Base-by-base conservation (phyloP, 2,329 filamentous ascomycete genomes). In the Pseudocercospora cruenta region DNA sequence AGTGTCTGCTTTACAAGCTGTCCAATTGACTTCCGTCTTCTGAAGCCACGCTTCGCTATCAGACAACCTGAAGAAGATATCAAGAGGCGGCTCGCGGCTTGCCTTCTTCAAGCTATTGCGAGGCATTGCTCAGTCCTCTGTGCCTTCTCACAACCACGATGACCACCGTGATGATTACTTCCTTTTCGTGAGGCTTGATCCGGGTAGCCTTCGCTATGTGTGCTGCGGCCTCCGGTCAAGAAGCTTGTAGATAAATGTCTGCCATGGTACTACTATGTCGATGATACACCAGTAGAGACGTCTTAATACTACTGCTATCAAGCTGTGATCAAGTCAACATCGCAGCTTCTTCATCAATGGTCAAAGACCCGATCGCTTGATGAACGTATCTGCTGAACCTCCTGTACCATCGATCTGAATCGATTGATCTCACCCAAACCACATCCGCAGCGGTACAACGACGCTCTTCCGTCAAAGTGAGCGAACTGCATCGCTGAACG, bases 181-280 rank as follows among this genome's bases (percentile, higher is more conserved):
- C n/a, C 3, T 31, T 26, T 19, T n/a, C 22, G 16, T 33, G 51
- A 31, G 51, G 51, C 51, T 55, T n/a, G 22, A 55, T 33, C 33
- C 22, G 8, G 51, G 24, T 16, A n/a, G 51, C 51, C 51, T 55
- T 55, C 47, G 24, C 24, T 12, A 26, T 51, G 39, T 39, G 14
- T 55, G 51, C 26, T 55, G 51, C 51, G 51, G 51, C 51, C 51
- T 55, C 51, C 51, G 51, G 51, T 55, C 12, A 31, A 55, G 51
- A 16, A 43, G 51, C 26, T 55, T 33, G 26, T 55, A 55, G 21
- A 55, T 55, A 26, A 19, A 31, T 28, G 22, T 26, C 16, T 3
- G 16, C 26, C 24, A 55, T 12, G 10, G 51, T 55, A 26, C 51
- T 55, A 26, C 24, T 26, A 8, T 55, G 9, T 55, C 22, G 12